Evolutionary conservation across 106 monocot genomes (phyloP).

Genomic region (Triglochin maritima): DNA sequence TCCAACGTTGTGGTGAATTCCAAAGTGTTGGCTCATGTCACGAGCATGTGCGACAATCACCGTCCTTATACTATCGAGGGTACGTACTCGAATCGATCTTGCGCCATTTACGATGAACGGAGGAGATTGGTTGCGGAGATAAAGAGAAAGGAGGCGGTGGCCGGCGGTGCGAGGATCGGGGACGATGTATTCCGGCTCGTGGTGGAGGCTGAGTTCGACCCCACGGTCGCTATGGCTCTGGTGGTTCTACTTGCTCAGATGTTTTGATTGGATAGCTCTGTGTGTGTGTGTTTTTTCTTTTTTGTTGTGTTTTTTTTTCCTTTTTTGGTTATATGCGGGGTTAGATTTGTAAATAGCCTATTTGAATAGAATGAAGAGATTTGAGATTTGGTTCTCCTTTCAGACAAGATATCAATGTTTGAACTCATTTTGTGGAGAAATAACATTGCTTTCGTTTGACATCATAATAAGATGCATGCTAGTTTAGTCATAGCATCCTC

Average conservation of each 20-base stretch:
- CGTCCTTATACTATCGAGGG: slow-evolving; percentile 24
- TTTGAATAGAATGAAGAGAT: too few relatives aligned
- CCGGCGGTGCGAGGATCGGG: slow-evolving; percentile 31
- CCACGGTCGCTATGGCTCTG: slow-evolving; percentile 35
- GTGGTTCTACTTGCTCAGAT: slow-evolving; percentile 38
- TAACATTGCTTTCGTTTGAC: too few relatives aligned
- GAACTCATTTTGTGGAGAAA: too few relatives aligned
- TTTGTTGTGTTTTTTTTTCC: neutral
- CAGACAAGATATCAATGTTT: too few relatives aligned
- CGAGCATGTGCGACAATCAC: neutral
- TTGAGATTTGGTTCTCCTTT: too few relatives aligned
- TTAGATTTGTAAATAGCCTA: too few relatives aligned
- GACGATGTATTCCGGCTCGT: slow-evolving; percentile 50
- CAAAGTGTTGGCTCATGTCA: slow-evolving; percentile 34
- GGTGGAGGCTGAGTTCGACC: slow-evolving; percentile 28
- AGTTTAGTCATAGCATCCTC: too few relatives aligned
- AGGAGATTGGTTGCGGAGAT: slow-evolving; percentile 37
- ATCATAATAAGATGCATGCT: too few relatives aligned
- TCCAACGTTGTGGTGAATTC: slow-evolving; percentile 12
- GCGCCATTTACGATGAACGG: slow-evolving; percentile 23
- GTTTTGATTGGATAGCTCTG: neutral
- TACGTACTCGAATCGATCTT: slow-evolving; percentile 32
- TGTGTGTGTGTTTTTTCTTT: too few relatives aligned
- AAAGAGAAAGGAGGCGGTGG: slow-evolving; percentile 22
- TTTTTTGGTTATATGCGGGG: slow-evolving; percentile 25